Conservation (phyloP, 2,329 filamentous ascomycete genomes). For the Stachybotrys chartarum region DNA sequence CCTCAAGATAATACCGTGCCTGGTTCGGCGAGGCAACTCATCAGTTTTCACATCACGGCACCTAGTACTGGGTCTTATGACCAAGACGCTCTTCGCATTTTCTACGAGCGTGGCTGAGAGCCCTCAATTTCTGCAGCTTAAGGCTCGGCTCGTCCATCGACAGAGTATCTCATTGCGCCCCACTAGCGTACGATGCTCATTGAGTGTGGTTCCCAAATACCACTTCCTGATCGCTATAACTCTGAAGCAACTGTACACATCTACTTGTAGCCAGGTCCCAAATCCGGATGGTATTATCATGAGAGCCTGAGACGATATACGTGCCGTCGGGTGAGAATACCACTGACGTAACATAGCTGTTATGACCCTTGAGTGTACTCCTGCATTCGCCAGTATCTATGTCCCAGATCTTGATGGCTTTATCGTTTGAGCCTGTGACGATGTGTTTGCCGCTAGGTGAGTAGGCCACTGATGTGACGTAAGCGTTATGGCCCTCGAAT, state of each 20-base stretch:
- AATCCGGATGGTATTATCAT: not conserved
- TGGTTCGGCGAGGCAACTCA: too few relatives aligned
- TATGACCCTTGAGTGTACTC: slow-evolving; percentile 1
- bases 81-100: too few relatives aligned
- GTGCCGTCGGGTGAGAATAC: slow-evolving; percentile 1
- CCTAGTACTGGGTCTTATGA: too few relatives aligned
- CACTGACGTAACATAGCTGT: not conserved
- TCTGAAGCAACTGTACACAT: too few relatives aligned
- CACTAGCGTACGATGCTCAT: too few relatives aligned
- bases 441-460: slow-evolving; percentile 3
- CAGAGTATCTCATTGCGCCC: too few relatives aligned
- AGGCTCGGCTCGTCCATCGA: too few relatives aligned
- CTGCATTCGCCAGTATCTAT: not conserved
- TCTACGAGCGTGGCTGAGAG: too few relatives aligned
- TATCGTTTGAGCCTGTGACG: slow-evolving; percentile 1
- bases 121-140: too few relatives aligned
- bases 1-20: too few relatives aligned
- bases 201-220: not conserved
- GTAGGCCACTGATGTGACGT: slow-evolving; percentile 1
- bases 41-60: too few relatives aligned
- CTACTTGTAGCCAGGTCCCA: not conserved
- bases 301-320: slow-evolving; percentile 1
- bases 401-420: slow-evolving; percentile 2
- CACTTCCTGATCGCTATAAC: not conserved
- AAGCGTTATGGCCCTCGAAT: slow-evolving; percentile 1